Base-by-base conservation (phyloP, 2,329 filamentous ascomycete genomes). In the Paraphoma sp. region DNA sequence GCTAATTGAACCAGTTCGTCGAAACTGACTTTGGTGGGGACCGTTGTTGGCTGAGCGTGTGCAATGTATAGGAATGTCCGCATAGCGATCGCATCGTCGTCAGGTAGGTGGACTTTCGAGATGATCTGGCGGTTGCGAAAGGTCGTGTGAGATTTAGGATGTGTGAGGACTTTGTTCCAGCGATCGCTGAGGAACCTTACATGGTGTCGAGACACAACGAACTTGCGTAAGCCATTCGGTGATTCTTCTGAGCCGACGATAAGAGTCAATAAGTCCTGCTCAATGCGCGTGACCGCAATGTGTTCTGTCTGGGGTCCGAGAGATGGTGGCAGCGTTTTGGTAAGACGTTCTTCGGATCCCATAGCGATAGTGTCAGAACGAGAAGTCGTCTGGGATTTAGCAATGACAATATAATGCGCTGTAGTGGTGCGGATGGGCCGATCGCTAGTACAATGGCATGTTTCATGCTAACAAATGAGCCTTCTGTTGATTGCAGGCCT, bases 41-140 rank as follows among this genome's bases (percentile, higher is more conserved):
- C 59, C n/a, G 63, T 54, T 1, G 56, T 23, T 41, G 68, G 70
- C 10, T 68, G 59, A 9, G 58, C 44, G 49, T 77, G 75, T 2
- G 71, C 68, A 6, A 79, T 69, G 18, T 64, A 63, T 51, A 78
- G 67, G 7, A 78, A 23, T 1, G 76, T 58, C 0, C 53, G 45
- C 55, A 79, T 70, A 1, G 71, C 69, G 1, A 66, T 60, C 0
- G 69, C 53, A 47, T 77, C 60, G 47, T 78, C 75, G 6, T 75
- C 68, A 0, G 67, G 68, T 17, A 75, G 55, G 2, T 54, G 46
- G 31, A 77, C 53, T 28, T 65, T 61, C 33, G 33, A 59, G n/a
- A 41, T 28, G 14, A 29, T 16, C 14, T 18, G 30, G 45, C 46
- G 40, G 28, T 48, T n/a, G 45, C 44, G 41, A 11, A 11, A 61